phyloP scores from a whole-genome alignment of 2,329 filamentous ascomycete genomes.

The Thielaviopsis ethacetica region DNA sequence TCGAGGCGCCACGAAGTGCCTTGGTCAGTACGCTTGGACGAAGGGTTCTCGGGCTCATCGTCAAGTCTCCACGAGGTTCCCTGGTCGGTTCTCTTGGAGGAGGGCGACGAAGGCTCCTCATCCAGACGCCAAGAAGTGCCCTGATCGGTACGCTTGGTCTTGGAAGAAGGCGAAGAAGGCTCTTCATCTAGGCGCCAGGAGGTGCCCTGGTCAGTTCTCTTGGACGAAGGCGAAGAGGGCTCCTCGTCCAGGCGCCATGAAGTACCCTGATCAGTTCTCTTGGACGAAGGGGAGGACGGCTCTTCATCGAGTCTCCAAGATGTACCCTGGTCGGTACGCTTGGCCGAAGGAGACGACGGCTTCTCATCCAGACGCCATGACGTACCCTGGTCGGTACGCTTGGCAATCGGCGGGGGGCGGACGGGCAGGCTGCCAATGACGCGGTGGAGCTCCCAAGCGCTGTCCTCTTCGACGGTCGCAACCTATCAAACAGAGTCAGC shows the following conservation, averaged over 20 bases:
- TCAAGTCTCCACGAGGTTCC: neutral
- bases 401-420: neutral
- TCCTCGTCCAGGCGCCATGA: neutral
- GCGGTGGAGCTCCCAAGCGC: constrained; percentile 1
- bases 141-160: neutral
- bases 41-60: neutral
- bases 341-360: too few species aligned
- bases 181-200: neutral
- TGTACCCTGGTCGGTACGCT: neutral
- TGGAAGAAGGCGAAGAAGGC: neutral
- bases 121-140: constrained; percentile 2
- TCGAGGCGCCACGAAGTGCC: neutral
- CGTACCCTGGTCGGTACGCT: neutral
- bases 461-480: constrained; percentile 4
- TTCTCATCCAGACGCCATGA: neutral
- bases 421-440: neutral
- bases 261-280: neutral
- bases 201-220: neutral
- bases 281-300: neutral
- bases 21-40: neutral
- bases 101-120: neutral
- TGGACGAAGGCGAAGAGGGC: neutral
- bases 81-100: neutral
- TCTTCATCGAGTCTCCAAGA: constrained; percentile 5
- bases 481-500: constrained; percentile 8